These are phyloP conservation scores for Tubosaeta brunneosetosa DNA, from an alignment of 768 basidiomycete genomes.

Conservation along the genomic window DNA sequence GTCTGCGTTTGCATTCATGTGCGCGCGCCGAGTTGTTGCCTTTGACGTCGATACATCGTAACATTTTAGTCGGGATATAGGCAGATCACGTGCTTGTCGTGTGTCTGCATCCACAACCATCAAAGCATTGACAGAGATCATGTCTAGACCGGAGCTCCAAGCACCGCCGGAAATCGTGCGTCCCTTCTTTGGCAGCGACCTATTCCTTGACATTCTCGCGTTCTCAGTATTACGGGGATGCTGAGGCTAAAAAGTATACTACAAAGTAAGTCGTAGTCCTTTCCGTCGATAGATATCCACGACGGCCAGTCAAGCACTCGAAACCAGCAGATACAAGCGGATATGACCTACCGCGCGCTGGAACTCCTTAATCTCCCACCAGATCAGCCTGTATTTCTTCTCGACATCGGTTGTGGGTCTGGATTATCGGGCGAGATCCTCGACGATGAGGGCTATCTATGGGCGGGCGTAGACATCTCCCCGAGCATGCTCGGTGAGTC, in stretches of 20 bases:
- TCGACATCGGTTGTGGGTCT: conserved; percentile 98
- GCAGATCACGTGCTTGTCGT: conserved; percentile 21
- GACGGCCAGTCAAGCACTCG: conserved; percentile 60
- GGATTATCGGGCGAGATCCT: conserved; percentile 95
- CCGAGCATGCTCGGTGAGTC: conserved; percentile 93
- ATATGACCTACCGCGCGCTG: conserved; percentile 95
- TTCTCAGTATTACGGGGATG: conserved; percentile 90
- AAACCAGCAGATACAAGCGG: conserved; percentile 92
- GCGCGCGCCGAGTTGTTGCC: too few relatives aligned
- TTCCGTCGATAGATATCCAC: not conserved
- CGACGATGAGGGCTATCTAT: conserved; percentile 88
- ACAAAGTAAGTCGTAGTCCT: conserved; percentile 59
- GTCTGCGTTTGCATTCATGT: too few relatives aligned
- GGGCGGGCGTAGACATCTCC: conserved; percentile 92
- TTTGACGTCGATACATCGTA: too few relatives aligned
- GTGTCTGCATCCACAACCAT: not conserved
- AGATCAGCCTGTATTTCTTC: conserved; percentile 75
- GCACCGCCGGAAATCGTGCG: conserved; percentile 88
- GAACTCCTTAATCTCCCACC: conserved; percentile 83
- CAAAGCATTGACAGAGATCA: conserved; percentile 25
- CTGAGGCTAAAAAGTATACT: conserved; percentile 95
- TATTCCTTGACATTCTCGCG: not conserved
- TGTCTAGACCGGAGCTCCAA: conserved; percentile 86
- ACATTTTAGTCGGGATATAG: too few relatives aligned
- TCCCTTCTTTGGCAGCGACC: not conserved